Conservation (phyloP, 2,329 filamentous ascomycete species). For the Talaromyces pinophilus region DNA sequence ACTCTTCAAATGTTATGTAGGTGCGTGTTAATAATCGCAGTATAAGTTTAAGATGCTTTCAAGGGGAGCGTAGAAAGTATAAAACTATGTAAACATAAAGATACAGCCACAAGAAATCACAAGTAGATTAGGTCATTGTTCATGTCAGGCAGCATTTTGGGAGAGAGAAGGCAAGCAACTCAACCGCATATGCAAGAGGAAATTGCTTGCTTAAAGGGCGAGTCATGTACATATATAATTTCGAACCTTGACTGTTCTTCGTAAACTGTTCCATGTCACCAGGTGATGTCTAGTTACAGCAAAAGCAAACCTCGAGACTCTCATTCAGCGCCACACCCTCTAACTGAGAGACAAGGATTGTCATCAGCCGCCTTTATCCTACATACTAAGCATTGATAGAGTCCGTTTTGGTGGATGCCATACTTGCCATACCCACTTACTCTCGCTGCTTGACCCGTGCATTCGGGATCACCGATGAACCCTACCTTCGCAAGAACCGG, state of each 20-base stretch:
- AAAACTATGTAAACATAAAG: no score
- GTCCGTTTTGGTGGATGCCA: not conserved
- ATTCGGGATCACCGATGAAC: not conserved
- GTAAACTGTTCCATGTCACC: not conserved
- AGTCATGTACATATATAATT: not conserved
- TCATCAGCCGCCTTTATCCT: no score
- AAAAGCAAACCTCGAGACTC: not conserved
- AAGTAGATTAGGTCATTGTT: no score
- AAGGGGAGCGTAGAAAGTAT: no score
- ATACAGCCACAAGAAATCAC: no score
- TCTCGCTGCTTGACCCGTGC: not conserved
- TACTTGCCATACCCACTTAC: not conserved
- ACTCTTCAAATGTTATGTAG: no score
- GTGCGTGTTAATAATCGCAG: no score
- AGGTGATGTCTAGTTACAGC: not conserved
- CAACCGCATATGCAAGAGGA: not conserved
- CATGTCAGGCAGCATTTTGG: no score
- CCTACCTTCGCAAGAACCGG: not conserved
- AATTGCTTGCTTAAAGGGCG: not conserved
- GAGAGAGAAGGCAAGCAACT: no score
- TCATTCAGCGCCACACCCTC: not conserved
- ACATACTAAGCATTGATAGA: not conserved
- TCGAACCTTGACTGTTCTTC: not conserved
- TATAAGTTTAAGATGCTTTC: no score
- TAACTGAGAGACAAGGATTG: not conserved